Conservation (phyloP, 2,329 filamentous ascomycete species). For the Aureobasidium vineae region DNA sequence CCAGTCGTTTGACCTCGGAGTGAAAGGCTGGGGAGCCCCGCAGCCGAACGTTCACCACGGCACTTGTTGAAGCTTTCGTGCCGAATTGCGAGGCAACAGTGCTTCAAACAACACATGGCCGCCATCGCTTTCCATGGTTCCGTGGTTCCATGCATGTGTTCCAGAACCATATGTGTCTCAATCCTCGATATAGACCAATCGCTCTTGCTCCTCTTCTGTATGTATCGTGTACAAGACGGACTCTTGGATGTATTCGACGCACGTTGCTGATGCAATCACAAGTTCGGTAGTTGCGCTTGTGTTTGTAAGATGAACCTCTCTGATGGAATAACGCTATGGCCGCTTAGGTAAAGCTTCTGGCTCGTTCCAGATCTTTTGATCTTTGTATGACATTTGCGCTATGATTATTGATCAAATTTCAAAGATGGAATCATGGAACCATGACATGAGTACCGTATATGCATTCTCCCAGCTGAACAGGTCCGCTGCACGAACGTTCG, state of each 20-base stretch:
- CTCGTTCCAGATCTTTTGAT: constrained; percentile 6
- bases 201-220: not conserved
- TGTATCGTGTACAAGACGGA: not conserved
- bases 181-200: not conserved
- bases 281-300: not conserved
- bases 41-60: constrained; percentile 13
- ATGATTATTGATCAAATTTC: constrained; percentile 1
- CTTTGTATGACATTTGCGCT: not conserved
- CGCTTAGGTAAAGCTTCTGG: constrained; percentile 3
- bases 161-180: constrained; percentile 6
- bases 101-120: constrained; percentile 1
- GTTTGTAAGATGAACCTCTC: not conserved
- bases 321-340: constrained; percentile 8
- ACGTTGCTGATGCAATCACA: not conserved
- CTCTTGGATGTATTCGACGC: not conserved
- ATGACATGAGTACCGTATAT: not conserved
- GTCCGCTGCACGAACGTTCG: not conserved
- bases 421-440: not conserved
- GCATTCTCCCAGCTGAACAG: not conserved
- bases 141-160: constrained; percentile 12
- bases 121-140: not conserved
- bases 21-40: constrained; percentile 16
- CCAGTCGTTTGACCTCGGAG: not conserved
- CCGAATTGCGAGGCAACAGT: constrained; percentile 13
- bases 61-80: constrained; percentile 22